Conservation (phyloP, 202 grass and related monocot species). For the Bolboschoenoplectus hybrid region DNA sequence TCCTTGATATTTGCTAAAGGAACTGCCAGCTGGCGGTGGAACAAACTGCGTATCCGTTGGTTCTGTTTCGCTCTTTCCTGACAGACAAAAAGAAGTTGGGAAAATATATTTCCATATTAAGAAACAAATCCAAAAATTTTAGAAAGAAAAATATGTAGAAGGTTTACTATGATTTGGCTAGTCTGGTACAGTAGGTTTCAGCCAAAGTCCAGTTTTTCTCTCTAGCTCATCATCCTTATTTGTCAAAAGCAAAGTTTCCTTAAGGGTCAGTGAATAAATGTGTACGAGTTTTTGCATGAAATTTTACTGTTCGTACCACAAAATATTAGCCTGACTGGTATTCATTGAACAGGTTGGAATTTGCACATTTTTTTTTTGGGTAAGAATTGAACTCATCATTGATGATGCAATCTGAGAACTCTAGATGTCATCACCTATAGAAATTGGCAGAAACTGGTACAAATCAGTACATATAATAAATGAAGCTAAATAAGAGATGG, state of each 20-base stretch:
- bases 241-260: background rate
- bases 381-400: background rate
- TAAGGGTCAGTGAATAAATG: background rate
- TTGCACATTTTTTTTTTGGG: background rate
- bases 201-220: background rate
- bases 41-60: constrained; percentile 65
- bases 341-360: background rate
- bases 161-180: constrained; percentile 4
- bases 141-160: background rate
- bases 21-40: constrained; percentile 87
- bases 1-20: constrained; percentile 71
- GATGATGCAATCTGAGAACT: background rate
- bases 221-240: background rate
- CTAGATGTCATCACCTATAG: background rate
- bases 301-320: background rate
- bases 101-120: constrained; percentile 21
- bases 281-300: background rate
- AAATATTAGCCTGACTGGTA: background rate
- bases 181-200: background rate
- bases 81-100: constrained; percentile 18
- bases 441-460: background rate
- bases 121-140: background rate
- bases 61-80: constrained; percentile 74
- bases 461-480: constrained; percentile 31
- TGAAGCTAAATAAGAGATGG: constrained; percentile 13